Percentiles rank a stretch among this genome's conserved stretches.
Conservation (phyloP, 2,329 filamentous ascomycete species). For the Geosmithia morbida region DNA sequence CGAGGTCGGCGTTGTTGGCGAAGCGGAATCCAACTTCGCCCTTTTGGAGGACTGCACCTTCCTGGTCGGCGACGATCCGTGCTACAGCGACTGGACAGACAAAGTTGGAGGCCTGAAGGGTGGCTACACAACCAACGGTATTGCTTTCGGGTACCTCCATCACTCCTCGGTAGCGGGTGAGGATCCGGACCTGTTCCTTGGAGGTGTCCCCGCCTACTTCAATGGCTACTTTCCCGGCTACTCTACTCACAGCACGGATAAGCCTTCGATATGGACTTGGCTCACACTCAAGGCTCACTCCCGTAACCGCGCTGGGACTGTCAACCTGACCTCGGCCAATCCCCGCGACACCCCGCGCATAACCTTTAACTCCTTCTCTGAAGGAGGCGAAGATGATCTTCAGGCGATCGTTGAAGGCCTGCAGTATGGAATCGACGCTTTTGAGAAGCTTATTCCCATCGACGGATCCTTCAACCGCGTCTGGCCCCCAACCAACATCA, state of each 20-base stretch:
- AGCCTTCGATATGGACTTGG: conserved; percentile 24
- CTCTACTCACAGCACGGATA: conserved; percentile 25
- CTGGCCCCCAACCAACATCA: conserved; percentile 20
- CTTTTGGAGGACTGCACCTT: conserved; percentile 12
- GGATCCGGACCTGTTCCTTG: conserved; percentile 38
- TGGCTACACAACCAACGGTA: conserved; percentile 29
- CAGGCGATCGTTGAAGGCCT: conserved; percentile 28
- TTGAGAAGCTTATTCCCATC: conserved; percentile 17
- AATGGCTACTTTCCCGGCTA: conserved; percentile 42
- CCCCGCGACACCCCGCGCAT: conserved; percentile 50
- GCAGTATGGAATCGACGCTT: conserved; percentile 26
- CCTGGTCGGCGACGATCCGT: conserved; percentile 14
- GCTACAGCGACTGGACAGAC: conserved; percentile 14
- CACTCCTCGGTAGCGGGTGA: conserved; percentile 20
- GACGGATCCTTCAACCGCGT: conserved; percentile 20
- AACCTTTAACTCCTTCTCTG: conserved; percentile 40
- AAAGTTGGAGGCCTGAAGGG: conserved; percentile 10
- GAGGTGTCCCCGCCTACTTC: conserved; percentile 39
- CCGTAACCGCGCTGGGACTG: conserved; percentile 45
- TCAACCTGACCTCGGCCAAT: conserved; percentile 43
- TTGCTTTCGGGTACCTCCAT: conserved; percentile 30
- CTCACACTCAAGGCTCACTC: conserved; percentile 35
- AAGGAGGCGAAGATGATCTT: conserved; percentile 29
- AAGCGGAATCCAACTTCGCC: conserved; percentile 8
- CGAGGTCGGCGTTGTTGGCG: conserved; percentile 6